Evolutionary conservation across 345 rosid species (phyloP).

Genomic region (Eucalyptus coolabah): DNA sequence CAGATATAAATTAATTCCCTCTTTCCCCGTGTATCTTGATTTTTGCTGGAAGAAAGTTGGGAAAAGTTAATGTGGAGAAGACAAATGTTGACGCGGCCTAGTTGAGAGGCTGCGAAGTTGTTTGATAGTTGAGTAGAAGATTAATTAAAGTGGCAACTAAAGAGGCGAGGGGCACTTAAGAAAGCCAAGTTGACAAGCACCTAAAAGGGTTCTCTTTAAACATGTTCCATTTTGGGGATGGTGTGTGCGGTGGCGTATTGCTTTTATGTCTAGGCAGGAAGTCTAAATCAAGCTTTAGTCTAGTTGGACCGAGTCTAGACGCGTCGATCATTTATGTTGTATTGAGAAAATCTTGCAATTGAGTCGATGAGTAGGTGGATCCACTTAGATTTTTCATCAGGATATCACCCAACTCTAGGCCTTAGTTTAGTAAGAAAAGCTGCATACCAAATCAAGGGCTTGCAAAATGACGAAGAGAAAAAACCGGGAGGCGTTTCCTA

Average conservation of each 20-base stretch:
- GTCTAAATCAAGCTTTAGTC: neutral
- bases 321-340: neutral
- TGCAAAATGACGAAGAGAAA: neutral
- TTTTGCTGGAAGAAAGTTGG: neutral
- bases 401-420: neutral
- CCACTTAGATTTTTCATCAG: neutral
- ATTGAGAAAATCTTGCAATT: neutral
- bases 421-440: neutral
- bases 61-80: neutral
- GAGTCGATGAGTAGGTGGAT: neutral
- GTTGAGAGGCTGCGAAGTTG: neutral
- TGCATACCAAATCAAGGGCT: neutral
- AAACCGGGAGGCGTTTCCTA: neutral
- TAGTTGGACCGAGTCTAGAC: neutral
- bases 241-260: neutral
- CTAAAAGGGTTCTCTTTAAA: neutral
- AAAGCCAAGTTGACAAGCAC: neutral
- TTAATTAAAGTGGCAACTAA: neutral
- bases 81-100: neutral
- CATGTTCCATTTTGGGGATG: neutral
- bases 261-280: neutral
- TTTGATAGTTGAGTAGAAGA: neutral
- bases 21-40: neutral
- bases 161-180: neutral
- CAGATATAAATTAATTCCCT: neutral